A percentile compares a stretch with the other conserved stretches of the same genome.
Evolutionary conservation across 306 rosid genomes (phyloP).

Genomic region (Malus fusca): DNA sequence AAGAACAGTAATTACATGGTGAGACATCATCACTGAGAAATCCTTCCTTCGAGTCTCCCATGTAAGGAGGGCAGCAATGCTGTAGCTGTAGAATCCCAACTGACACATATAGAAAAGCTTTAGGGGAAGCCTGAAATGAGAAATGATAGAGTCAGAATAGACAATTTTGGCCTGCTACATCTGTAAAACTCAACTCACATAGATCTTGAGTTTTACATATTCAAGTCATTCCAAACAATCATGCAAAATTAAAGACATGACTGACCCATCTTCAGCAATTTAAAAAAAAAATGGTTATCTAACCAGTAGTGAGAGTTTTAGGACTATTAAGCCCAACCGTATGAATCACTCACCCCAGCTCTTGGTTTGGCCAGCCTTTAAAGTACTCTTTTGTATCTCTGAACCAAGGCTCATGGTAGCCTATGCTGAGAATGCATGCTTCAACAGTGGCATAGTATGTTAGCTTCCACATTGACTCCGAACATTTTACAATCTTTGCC

Average conservation of each 20-base stretch:
- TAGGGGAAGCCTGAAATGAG: conserved; percentile 55
- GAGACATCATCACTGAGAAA: conserved; percentile 93
- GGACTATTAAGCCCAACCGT: neutral
- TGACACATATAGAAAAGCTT: conserved; percentile 76
- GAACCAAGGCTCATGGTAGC: conserved; percentile 73
- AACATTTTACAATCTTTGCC: conserved; percentile 71
- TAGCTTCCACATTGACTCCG: conserved; percentile 96
- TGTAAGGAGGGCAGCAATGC: conserved; percentile 78
- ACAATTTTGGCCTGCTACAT: neutral
- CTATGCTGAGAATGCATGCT: conserved; percentile 51
- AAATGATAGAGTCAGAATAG: conserved; percentile 22
- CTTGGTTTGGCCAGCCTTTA: conserved; percentile 87
- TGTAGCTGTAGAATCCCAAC: conserved; percentile 87
- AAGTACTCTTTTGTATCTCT: conserved; percentile 54
- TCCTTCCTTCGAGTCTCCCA: conserved; percentile 99
- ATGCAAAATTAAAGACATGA: neutral
- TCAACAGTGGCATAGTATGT: conserved; percentile 72
- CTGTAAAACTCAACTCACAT: neutral
- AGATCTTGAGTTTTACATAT: neutral
- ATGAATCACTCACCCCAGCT: conserved; percentile 59
- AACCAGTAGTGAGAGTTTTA: neutral
- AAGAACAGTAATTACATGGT: conserved; percentile 76
- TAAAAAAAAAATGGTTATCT: neutral
- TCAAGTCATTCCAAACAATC: neutral
- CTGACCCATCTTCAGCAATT: neutral